phyloP scores from a whole-genome alignment of 495 filamentous ascomycete genomes.

The Penicillium odoratum region DNA sequence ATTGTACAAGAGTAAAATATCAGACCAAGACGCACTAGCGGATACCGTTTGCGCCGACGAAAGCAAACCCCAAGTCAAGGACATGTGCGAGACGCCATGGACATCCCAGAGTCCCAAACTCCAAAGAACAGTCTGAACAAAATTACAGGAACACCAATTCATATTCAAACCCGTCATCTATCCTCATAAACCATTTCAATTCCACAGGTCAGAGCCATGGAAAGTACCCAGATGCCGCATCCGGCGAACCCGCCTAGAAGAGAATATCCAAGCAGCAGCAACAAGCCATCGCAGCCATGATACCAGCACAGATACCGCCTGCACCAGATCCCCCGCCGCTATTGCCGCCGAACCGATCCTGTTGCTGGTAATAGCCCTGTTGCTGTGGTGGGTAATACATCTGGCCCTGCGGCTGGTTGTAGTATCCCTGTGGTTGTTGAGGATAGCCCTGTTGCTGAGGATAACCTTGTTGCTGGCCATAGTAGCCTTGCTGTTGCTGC shows the following conservation, averaged over 20 bases:
- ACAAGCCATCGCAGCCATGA: slow-evolving; percentile 50
- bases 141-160: not conserved
- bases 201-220: not conserved
- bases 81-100: slow-evolving; percentile 15
- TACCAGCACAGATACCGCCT: slow-evolving; percentile 48
- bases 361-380: slow-evolving; percentile 42
- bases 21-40: slow-evolving; percentile 12
- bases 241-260: slow-evolving; percentile 31
- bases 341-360: slow-evolving; percentile 40
- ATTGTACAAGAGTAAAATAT: slow-evolving; percentile 7
- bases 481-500: slow-evolving; percentile 28
- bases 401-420: slow-evolving; percentile 34
- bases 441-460: slow-evolving; percentile 17
- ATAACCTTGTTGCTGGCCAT: slow-evolving; percentile 16
- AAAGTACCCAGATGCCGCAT: slow-evolving; percentile 3
- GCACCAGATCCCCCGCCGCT: slow-evolving; percentile 24
- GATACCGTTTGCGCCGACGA: slow-evolving; percentile 17
- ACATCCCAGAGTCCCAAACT: not conserved
- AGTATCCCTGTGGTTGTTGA: slow-evolving; percentile 22
- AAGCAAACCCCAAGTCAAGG: slow-evolving; percentile 10
- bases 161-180: not conserved
- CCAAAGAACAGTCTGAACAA: not conserved
- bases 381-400: slow-evolving; percentile 49
- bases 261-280: slow-evolving; percentile 58
- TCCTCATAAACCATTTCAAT: not conserved